phyloP scores from a whole-genome alignment of 2,329 filamentous ascomycete genomes.

The Thyridium curvatum region DNA sequence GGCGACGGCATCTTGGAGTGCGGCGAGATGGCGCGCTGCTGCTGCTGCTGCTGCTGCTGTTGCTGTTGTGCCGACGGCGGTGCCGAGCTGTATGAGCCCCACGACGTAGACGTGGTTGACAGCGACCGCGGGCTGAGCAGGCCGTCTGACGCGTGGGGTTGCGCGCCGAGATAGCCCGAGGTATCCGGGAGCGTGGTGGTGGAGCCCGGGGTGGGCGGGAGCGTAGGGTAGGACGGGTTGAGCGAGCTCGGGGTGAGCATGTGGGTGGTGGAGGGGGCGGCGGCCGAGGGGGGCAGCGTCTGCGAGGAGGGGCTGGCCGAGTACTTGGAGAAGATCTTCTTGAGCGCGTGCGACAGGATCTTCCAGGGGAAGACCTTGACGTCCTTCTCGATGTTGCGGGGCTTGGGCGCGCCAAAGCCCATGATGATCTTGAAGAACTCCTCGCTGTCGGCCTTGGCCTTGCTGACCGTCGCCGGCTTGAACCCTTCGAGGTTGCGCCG shows the following conservation, averaged over 20 bases:
- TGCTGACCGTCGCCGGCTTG: conserved; percentile 86
- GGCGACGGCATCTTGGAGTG: background rate
- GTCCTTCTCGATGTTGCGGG: conserved; percentile 96
- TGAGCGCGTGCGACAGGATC: conserved; percentile 76
- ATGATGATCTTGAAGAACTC: conserved; percentile 99
- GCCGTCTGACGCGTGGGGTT: conserved; percentile 38
- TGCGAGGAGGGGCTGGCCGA: conserved; percentile 39
- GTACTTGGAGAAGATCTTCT: conserved; percentile 99
- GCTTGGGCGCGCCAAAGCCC: conserved; percentile 92
- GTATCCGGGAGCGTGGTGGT: conserved; percentile 26
- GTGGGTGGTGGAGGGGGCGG: conserved; percentile 21
- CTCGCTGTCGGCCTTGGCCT: conserved; percentile 85
- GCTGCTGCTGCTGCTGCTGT: conserved; percentile 22
- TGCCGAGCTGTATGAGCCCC: conserved; percentile 35
- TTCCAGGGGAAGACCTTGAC: conserved; percentile 99
- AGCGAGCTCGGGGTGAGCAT: conserved; percentile 32
- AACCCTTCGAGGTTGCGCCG: conserved; percentile 93
- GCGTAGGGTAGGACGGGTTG: conserved; percentile 30
- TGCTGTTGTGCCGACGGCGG: conserved; percentile 40
- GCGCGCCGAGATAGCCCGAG: conserved; percentile 30
- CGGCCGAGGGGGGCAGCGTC: conserved; percentile 17
- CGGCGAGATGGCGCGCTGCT: conserved; percentile 10
- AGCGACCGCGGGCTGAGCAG: conserved; percentile 48
- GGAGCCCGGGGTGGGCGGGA: conserved; percentile 39
- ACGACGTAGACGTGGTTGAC: conserved; percentile 35